phyloP scores from a whole-genome alignment of 2,329 filamentous ascomycete genomes.

The Chrysosphaeria jannelii region DNA sequence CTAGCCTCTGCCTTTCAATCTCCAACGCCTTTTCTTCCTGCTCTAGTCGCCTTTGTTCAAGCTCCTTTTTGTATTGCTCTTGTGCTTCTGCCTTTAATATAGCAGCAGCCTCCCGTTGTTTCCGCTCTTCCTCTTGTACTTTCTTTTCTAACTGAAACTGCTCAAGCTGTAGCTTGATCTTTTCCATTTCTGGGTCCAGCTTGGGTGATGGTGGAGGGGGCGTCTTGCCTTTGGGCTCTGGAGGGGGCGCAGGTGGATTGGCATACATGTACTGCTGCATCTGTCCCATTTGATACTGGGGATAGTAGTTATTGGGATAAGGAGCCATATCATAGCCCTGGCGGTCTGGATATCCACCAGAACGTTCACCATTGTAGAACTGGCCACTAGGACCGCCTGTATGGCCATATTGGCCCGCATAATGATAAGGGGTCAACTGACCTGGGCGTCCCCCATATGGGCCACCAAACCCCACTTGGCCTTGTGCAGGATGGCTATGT shows the following conservation, averaged over 20 bases:
- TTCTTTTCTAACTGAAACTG: conserved; percentile 16
- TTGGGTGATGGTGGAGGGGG: conserved; percentile 13
- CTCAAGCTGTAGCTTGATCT: conserved; percentile 27
- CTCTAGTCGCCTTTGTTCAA: conserved; percentile 10
- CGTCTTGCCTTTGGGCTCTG: conserved; percentile 11
- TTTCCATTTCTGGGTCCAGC: conserved; percentile 24
- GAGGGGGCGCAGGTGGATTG: conserved; percentile 13
- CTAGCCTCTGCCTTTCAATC: conserved; percentile 15
- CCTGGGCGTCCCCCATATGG: conserved; percentile 8
- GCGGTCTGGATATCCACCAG: conserved; percentile 5
- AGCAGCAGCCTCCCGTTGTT: conserved; percentile 13
- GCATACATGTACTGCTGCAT: conserved; percentile 13
- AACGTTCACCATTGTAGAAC: no score
- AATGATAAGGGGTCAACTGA: no score
- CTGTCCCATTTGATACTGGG: conserved; percentile 8
- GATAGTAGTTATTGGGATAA: conserved; percentile 8
- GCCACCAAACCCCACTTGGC: conserved; percentile 15
- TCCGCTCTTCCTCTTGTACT: conserved; percentile 15
- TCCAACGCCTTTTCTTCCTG: conserved; percentile 17
- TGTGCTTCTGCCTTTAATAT: conserved; percentile 9
- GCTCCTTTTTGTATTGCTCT: conserved; percentile 3
- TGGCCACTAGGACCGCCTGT: conserved; percentile 18
- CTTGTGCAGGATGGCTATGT: conserved; percentile 13
- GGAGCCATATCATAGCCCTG: not conserved
- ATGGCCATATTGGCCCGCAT: no score